A percentile compares a stretch with the other conserved stretches of the same genome.
These are phyloP conservation scores for Aspergillus persii DNA, from an alignment of 2,329 filamentous ascomycete species.

Conservation along the genomic window DNA sequence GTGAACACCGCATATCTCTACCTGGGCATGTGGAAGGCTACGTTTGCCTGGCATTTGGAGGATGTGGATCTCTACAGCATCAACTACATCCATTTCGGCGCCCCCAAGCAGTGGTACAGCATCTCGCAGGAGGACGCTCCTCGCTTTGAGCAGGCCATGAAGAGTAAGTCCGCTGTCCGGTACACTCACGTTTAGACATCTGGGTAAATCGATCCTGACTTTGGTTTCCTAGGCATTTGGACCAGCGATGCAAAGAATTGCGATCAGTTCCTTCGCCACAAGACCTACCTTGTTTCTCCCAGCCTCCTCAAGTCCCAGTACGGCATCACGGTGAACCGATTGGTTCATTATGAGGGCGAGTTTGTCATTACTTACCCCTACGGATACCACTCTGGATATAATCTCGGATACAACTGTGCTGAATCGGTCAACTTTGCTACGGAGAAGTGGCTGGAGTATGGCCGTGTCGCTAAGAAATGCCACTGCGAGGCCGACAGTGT, in stretches of 20 bases:
- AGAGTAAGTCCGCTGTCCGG: conserved; percentile 48
- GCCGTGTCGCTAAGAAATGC: conserved; percentile 93
- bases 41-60: conserved; percentile 97
- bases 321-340: conserved; percentile 92
- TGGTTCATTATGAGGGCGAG: conserved; percentile 93
- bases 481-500: conserved; percentile 97
- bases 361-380: conserved; percentile 99
- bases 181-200: neutral
- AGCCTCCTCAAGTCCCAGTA: conserved; percentile 82
- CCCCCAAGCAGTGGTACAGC: conserved; percentile 99
- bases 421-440: conserved; percentile 98
- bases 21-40: conserved; percentile 99
- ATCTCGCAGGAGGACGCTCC: conserved; percentile 94
- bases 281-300: conserved; percentile 94
- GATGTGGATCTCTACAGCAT: conserved; percentile 99
- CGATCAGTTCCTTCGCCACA: conserved; percentile 93
- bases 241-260: conserved; percentile 92
- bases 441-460: conserved; percentile 92
- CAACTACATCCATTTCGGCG: conserved; percentile 98
- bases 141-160: conserved; percentile 93
- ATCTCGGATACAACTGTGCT: conserved; percentile 96
- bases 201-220: conserved; percentile 10
- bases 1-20: conserved; percentile 98
- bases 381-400: conserved; percentile 97
- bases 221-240: conserved; percentile 62